These are phyloP conservation scores for Claviceps spartinae DNA, from an alignment of 2,329 filamentous ascomycete genomes.

Conservation along the genomic window DNA sequence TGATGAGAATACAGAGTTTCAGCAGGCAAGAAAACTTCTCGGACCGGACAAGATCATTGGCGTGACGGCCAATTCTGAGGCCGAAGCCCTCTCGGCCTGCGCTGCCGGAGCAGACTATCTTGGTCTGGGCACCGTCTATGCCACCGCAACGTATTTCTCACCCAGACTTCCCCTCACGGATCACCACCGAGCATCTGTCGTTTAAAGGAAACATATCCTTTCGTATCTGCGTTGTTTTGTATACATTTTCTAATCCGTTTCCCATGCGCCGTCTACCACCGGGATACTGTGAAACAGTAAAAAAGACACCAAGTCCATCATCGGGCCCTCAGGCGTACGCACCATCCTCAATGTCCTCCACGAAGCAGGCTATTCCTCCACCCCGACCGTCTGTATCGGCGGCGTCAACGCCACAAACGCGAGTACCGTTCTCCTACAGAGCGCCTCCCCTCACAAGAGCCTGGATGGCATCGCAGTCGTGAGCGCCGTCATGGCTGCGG, in stretches of 20 bases:
- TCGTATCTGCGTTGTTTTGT: no score
- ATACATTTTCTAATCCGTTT: not conserved
- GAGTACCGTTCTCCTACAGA: constrained; percentile 61
- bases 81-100: constrained; percentile 61
- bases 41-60: constrained; percentile 73
- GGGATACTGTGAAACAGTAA: constrained; percentile 38
- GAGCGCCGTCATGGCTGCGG: constrained; percentile 69
- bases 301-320: constrained; percentile 61
- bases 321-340: constrained; percentile 41
- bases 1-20: not conserved
- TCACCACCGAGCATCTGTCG: not conserved
- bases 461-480: constrained; percentile 80
- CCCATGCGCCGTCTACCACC: no score
- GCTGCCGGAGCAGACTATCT: constrained; percentile 75
- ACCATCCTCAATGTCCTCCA: constrained; percentile 44
- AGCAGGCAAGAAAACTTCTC: constrained; percentile 53
- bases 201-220: not conserved
- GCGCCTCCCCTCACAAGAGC: constrained; percentile 32
- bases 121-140: constrained; percentile 79
- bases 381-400: constrained; percentile 72
- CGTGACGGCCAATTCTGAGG: constrained; percentile 63
- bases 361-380: constrained; percentile 25
- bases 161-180: not conserved
- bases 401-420: constrained; percentile 70
- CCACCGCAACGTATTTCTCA: constrained; percentile 57